A percentile compares a stretch with the other conserved stretches of the same genome.
These are phyloP conservation scores for Phytopythium kandeliae DNA, from an alignment of 352 stramenopile species.

Conservation along the genomic window DNA sequence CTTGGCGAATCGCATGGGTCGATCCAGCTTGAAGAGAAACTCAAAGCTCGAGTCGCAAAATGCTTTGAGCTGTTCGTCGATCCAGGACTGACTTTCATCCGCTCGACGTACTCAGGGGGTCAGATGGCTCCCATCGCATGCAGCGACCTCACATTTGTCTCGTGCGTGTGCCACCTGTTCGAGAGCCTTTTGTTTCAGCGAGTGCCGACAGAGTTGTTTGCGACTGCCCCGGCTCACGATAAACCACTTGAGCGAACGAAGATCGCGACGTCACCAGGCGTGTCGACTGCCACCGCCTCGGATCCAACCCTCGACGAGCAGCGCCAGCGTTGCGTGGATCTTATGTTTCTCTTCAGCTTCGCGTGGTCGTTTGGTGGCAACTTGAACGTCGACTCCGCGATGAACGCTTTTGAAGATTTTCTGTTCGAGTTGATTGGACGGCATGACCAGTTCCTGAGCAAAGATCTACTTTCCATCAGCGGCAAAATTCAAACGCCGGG, in stretches of 20 bases:
- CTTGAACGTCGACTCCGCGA: slow-evolving; percentile 29
- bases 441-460: slow-evolving; percentile 44
- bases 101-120: slow-evolving; percentile 6
- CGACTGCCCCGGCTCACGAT: slow-evolving; percentile 1
- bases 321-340: slow-evolving; percentile 47
- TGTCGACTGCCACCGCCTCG: slow-evolving; percentile 12
- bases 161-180: slow-evolving; percentile 54
- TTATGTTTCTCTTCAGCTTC: slow-evolving; percentile 69
- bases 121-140: slow-evolving; percentile 33
- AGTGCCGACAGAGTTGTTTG: slow-evolving; percentile 32
- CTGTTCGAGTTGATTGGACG: slow-evolving; percentile 28
- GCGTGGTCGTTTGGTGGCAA: slow-evolving; percentile 71
- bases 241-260: slow-evolving; percentile 1
- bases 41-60: slow-evolving; percentile 32
- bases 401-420: slow-evolving; percentile 47
- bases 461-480: slow-evolving; percentile 42
- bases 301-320: slow-evolving; percentile 32
- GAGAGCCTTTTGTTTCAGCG: slow-evolving; percentile 40
- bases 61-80: slow-evolving; percentile 69
- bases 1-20: slow-evolving; percentile 17
- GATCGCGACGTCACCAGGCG: slow-evolving; percentile 4
- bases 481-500: slow-evolving; percentile 40
- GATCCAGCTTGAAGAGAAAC: slow-evolving; percentile 23
- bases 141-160: slow-evolving; percentile 46
- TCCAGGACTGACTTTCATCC: slow-evolving; percentile 42